A percentile compares a stretch with the other conserved stretches of the same genome.
phyloP scores from a whole-genome alignment of 257 asterid species.

The Capsicum baccatum region DNA sequence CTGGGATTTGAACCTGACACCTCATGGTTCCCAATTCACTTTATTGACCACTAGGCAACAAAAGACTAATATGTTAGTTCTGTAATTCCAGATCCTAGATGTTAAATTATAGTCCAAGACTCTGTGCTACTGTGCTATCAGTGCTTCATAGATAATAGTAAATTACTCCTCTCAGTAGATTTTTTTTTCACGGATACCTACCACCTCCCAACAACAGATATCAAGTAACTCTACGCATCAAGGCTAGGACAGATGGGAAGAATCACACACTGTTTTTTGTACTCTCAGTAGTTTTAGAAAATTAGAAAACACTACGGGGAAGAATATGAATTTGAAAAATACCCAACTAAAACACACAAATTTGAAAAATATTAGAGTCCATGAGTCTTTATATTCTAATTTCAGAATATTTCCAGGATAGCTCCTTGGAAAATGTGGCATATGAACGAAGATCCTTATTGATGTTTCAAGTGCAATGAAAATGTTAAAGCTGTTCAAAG shows the following conservation, averaged over 20 bases:
- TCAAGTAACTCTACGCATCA: too few relatives aligned
- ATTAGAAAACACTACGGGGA: neutral
- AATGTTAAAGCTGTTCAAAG: neutral
- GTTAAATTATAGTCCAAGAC: neutral
- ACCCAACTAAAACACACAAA: neutral
- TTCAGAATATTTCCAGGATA: neutral
- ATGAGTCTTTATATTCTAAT: neutral
- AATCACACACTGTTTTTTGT: neutral
- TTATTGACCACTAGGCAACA: neutral
- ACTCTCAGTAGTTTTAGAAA: neutral
- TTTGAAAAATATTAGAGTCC: neutral
- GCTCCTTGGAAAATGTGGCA: slow-evolving; percentile 19
- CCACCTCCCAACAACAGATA: too few relatives aligned
- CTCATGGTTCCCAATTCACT: neutral
- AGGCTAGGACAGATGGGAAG: too few relatives aligned
- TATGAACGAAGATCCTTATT: neutral
- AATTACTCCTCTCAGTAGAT: neutral
- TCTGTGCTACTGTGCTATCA: neutral
- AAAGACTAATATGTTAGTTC: neutral
- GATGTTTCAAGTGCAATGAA: neutral
- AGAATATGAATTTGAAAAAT: neutral
- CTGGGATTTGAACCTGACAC: neutral
- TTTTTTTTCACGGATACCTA: neutral
- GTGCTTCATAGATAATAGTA: neutral
- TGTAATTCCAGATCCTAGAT: neutral